Percentiles rank a stretch among this genome's conserved stretches.
Evolutionary conservation across 345 rosid species (phyloP).

Genomic region (Mallotus nudiflorus): DNA sequence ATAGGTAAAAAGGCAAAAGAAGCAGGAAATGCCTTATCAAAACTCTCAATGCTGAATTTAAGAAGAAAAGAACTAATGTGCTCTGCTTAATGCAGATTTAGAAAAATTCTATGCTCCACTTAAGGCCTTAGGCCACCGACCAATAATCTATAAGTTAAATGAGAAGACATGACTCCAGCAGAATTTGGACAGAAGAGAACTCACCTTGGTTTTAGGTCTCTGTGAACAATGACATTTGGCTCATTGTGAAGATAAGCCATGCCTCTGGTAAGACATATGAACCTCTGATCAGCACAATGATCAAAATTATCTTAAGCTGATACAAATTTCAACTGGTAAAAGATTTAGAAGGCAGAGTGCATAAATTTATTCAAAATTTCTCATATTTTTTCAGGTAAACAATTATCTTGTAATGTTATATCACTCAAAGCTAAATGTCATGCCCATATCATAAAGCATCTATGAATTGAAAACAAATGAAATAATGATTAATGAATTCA

Average conservation of each 20-base stretch:
- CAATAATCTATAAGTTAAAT: background rate
- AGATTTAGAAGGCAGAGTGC: constrained; percentile 1
- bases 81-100: too few species aligned
- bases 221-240: constrained; percentile 92
- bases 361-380: constrained; percentile 3
- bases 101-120: background rate
- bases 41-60: constrained; percentile 1
- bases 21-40: background rate
- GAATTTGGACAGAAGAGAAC: constrained; percentile 14
- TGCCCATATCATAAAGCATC: constrained; percentile 3
- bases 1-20: background rate
- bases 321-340: background rate
- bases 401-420: background rate
- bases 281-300: constrained; percentile 22
- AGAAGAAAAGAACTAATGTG: background rate
- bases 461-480: background rate
- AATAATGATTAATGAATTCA: background rate
- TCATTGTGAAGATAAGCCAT: constrained; percentile 99
- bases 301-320: background rate
- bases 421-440: background rate
- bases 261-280: constrained; percentile 57
- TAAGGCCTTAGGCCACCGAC: background rate
- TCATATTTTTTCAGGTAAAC: background rate
- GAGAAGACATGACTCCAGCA: background rate
- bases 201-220: constrained; percentile 96